A percentile compares a stretch with the other conserved stretches of the same genome.
phyloP scores from a whole-genome alignment of 768 basidiomycete genomes.

The Brasilioporus rufonigricans region DNA sequence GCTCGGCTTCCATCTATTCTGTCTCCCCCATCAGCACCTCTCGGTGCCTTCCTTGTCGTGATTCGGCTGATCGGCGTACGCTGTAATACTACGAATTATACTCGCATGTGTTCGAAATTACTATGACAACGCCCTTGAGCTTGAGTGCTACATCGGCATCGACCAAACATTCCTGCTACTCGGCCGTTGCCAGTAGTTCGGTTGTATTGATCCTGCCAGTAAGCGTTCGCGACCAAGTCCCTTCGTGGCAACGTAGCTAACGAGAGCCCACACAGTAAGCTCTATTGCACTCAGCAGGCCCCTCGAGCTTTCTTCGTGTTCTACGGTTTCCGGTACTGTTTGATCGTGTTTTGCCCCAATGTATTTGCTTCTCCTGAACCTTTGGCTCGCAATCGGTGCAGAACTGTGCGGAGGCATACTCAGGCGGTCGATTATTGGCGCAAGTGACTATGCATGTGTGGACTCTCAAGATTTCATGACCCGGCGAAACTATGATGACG shows the following conservation, averaged over 20 bases:
- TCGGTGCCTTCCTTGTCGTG: conserved; percentile 70
- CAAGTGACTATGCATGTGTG: conserved; percentile 60
- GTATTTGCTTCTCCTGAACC: conserved; percentile 76
- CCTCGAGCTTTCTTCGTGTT: conserved; percentile 76
- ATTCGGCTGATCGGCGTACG: conserved; percentile 70
- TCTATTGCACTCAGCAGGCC: conserved; percentile 70
- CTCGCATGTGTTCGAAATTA: conserved; percentile 80
- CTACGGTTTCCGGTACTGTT: conserved; percentile 82
- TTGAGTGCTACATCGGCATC: conserved; percentile 75
- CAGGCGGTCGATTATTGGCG: conserved; percentile 41
- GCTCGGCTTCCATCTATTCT: conserved; percentile 71
- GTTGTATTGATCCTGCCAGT: conserved; percentile 81
- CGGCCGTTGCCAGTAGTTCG: conserved; percentile 72
- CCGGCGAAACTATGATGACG: conserved; percentile 69
- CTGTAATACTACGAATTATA: conserved; percentile 82
- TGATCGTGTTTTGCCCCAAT: conserved; percentile 76
- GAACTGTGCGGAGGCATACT: conserved; percentile 63
- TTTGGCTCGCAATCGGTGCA: conserved; percentile 80
- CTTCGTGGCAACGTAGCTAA: background rate
- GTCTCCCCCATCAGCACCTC: conserved; percentile 67
- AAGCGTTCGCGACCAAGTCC: conserved; percentile 17
- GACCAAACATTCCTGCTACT: conserved; percentile 72
- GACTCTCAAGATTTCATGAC: conserved; percentile 56
- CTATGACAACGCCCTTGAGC: conserved; percentile 73
- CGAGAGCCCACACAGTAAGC: conserved; percentile 35